Conservation (phyloP, 2,329 filamentous ascomycete species). For the Acarospora socialis region DNA sequence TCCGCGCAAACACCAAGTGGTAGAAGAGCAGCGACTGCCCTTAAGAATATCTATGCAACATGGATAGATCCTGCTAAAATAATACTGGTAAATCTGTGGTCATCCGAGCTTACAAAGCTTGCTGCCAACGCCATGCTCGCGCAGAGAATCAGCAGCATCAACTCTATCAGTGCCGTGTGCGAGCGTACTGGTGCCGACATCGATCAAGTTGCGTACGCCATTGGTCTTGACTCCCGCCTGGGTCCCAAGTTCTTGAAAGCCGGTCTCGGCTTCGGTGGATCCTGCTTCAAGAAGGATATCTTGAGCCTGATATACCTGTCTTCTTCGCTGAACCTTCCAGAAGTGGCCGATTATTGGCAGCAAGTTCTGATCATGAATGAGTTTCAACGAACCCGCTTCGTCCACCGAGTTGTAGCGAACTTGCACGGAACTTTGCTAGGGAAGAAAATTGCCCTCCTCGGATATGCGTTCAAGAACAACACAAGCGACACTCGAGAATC, state of each 20-base stretch:
- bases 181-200: slow-evolving; percentile 63
- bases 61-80: slow-evolving; percentile 60
- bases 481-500: slow-evolving; percentile 62
- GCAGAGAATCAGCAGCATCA: slow-evolving; percentile 68
- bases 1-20: slow-evolving; percentile 48
- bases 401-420: slow-evolving; percentile 47
- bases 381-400: slow-evolving; percentile 56
- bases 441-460: slow-evolving; percentile 57
- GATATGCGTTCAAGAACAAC: slow-evolving; percentile 69
- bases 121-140: slow-evolving; percentile 70
- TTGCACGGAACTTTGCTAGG: slow-evolving; percentile 54
- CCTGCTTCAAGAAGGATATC: slow-evolving; percentile 72
- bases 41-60: slow-evolving; percentile 51
- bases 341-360: slow-evolving; percentile 64
- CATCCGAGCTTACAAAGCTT: slow-evolving; percentile 64
- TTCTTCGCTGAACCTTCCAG: slow-evolving; percentile 51
- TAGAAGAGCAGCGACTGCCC: slow-evolving; percentile 44
- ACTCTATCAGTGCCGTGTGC: slow-evolving; percentile 66
- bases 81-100: slow-evolving; percentile 59
- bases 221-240: slow-evolving; percentile 58
- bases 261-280: slow-evolving; percentile 64
- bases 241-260: slow-evolving; percentile 60
- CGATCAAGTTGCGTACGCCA: slow-evolving; percentile 52
- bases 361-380: slow-evolving; percentile 65
- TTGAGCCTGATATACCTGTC: slow-evolving; percentile 60